Base-by-base conservation (phyloP, 2,329 filamentous ascomycete genomes). In the Talaromyces rugulosus region DNA sequence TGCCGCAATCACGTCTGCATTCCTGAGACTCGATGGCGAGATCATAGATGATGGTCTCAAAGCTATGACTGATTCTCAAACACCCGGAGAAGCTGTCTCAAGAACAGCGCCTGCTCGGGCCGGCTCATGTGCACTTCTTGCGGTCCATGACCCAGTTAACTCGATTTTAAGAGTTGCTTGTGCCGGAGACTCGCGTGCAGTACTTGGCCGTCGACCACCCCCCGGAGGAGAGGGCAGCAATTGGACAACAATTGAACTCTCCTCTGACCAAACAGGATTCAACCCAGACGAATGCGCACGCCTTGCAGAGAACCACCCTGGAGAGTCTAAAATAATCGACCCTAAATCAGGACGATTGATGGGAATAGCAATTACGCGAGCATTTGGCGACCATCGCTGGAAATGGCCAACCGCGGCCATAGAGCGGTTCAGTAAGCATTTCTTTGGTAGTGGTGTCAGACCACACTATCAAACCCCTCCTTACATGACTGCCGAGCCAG, bases 371-470 rank as follows among this genome's bases (percentile, higher is more conserved):
- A 81, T 89, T 1, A 86, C 87, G 0, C 81, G 88, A 5, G 87
- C 86, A 0, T 90, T 91, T 69, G 89, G 89, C 16, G 88, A 91
- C 69, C 80, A 83, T 57, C 80, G 83, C 62, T 89, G 86, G 85
- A 91, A 91, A 71, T 90, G 87, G 85, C 71, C 83, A 4, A 69
- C 44, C 11, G 18, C 44, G 18, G 52, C 52, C 5, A 36, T 31
- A 12, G 33, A 31, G 14, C 52, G 52, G 11, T 55, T 18, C 52
- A 11, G 12, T 8, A 16, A 18, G 7, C 6, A 55, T 1, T 55
- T 16, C 8, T 31, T 36, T 55, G 52, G 52, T 9, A 31, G 23
- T 36, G 52, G 52, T 36, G 8, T 31, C 4, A n/a, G 33, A n/a
- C 44, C 44, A 4, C 44, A 47, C 23, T 47, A 47, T 8, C 11